Evolutionary conservation across 2,329 filamentous ascomycete species (phyloP).

Genomic region (Zopfia rhizophila): DNA sequence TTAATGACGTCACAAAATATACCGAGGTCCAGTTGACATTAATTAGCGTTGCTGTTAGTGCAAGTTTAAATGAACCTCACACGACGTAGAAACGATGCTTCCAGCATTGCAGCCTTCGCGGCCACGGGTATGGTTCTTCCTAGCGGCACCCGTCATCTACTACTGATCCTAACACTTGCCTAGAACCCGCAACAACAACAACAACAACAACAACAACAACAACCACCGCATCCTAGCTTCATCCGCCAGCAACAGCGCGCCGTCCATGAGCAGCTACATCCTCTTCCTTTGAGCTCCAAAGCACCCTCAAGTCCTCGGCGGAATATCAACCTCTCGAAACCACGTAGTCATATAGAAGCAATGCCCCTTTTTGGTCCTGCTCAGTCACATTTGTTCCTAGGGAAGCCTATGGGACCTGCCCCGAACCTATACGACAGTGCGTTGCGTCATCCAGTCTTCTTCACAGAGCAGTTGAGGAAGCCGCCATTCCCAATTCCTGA

Average conservation of each 20-base stretch:
- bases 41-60: constrained; percentile 17
- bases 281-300: constrained; percentile 4
- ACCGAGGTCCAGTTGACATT: constrained; percentile 33
- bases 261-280: constrained; percentile 27
- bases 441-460: constrained; percentile 78
- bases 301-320: background rate
- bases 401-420: constrained; percentile 14
- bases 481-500: constrained; percentile 60
- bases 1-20: background rate
- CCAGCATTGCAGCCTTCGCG: constrained; percentile 52
- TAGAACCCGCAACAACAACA: constrained; percentile 36
- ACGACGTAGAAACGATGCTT: constrained; percentile 43
- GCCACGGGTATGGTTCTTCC: constrained; percentile 46
- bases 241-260: constrained; percentile 42
- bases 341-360: constrained; percentile 60
- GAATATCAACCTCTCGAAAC: constrained; percentile 26
- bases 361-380: constrained; percentile 53
- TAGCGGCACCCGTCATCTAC: no score
- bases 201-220: constrained; percentile 7
- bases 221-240: constrained; percentile 2
- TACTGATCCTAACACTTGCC: constrained; percentile 20
- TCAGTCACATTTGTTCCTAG: constrained; percentile 26
- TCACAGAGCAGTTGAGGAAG: constrained; percentile 71
- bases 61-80: constrained; percentile 20
- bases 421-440: constrained; percentile 63